These are phyloP conservation scores for Rutstroemia sp. DNA, from an alignment of 2,329 filamentous ascomycete genomes.

Conservation along the genomic window DNA sequence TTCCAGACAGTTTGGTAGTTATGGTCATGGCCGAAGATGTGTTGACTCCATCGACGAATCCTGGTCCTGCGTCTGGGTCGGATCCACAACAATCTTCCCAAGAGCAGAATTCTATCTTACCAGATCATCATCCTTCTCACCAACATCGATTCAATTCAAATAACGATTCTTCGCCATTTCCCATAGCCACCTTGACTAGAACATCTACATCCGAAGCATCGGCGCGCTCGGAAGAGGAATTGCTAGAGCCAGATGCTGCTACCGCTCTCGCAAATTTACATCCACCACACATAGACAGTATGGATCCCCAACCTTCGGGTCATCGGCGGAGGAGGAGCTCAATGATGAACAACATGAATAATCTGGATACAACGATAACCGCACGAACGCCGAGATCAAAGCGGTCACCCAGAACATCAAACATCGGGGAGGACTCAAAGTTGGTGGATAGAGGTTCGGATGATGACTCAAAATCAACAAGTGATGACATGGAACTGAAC, in stretches of 20 bases:
- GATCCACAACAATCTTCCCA: background rate
- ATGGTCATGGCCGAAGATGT: background rate
- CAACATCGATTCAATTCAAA: background rate
- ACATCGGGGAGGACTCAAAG: slow-evolving; percentile 18
- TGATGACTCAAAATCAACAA: slow-evolving; percentile 24
- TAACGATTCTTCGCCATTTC: slow-evolving; percentile 8
- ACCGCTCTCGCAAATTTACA: slow-evolving; percentile 17
- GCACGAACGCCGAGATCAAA: slow-evolving; percentile 8
- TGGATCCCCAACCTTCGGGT: slow-evolving; percentile 20
- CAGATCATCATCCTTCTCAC: background rate
- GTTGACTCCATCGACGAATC: background rate
- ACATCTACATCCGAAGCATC: slow-evolving; percentile 14
- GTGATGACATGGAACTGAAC: slow-evolving; percentile 50
- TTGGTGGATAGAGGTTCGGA: slow-evolving; percentile 15
- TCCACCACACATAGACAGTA: slow-evolving; percentile 18
- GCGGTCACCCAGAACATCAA: slow-evolving; percentile 14
- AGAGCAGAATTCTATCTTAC: background rate
- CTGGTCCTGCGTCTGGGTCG: background rate
- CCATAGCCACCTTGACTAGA: slow-evolving; percentile 11
- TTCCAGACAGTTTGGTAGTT: background rate
- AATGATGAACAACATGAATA: slow-evolving; percentile 28
- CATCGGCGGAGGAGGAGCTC: slow-evolving; percentile 29
- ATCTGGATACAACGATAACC: slow-evolving; percentile 11
- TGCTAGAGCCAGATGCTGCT: slow-evolving; percentile 20
- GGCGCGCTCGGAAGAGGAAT: slow-evolving; percentile 12